Conservation (phyloP, 2,329 filamentous ascomycete genomes). For the Colletotrichum lupini region DNA sequence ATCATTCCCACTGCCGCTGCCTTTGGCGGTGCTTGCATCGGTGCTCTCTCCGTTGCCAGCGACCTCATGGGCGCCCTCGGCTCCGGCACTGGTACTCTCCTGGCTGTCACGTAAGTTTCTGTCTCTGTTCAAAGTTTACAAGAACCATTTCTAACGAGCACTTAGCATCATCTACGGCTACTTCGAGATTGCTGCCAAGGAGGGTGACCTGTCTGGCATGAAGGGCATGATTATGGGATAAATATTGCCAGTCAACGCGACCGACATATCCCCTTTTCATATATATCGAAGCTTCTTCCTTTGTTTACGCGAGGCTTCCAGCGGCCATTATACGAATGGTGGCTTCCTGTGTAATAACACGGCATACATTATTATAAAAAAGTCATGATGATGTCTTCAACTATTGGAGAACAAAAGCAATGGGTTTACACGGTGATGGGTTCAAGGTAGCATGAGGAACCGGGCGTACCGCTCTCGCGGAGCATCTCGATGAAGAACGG, state of each 20-base stretch:
- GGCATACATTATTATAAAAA: slow-evolving; percentile 33
- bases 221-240: slow-evolving; percentile 80
- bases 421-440: slow-evolving; percentile 24
- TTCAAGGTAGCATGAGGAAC: slow-evolving; percentile 12
- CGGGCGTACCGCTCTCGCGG: neutral
- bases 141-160: slow-evolving; percentile 46
- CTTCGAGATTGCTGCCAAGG: slow-evolving; percentile 99
- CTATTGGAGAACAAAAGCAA: slow-evolving; percentile 31
- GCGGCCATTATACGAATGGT: slow-evolving; percentile 3
- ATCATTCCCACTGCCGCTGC: slow-evolving; percentile 98
- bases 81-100: slow-evolving; percentile 95
- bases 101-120: slow-evolving; percentile 92
- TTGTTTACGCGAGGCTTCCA: slow-evolving; percentile 32
- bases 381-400: slow-evolving; percentile 13
- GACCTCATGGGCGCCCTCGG: slow-evolving; percentile 96
- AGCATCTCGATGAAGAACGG: neutral
- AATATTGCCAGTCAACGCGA: slow-evolving; percentile 44
- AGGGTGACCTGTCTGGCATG: slow-evolving; percentile 91
- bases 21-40: slow-evolving; percentile 99
- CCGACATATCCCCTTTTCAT: slow-evolving; percentile 27
- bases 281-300: slow-evolving; percentile 33
- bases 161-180: slow-evolving; percentile 97
- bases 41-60: slow-evolving; percentile 93
- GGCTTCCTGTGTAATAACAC: slow-evolving; percentile 36
- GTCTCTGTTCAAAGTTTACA: neutral